These are phyloP conservation scores for Teunomyces gatunensis DNA, from an alignment of 805 yeast genomes.

Conservation along the genomic window DNA sequence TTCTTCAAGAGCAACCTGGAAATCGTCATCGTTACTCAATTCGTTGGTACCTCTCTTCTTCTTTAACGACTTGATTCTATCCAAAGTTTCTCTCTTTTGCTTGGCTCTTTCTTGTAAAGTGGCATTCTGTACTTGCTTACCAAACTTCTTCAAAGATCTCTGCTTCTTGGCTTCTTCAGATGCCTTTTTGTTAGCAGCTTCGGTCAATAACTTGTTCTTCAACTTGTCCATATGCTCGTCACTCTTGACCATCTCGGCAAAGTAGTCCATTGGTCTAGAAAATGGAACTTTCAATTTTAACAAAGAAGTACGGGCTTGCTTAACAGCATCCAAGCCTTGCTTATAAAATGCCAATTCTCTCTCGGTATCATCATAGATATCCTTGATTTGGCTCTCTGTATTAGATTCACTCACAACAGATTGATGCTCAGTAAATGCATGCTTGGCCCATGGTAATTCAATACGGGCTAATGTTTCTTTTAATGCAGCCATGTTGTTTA, in stretches of 20 bases:
- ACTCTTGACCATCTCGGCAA: slow-evolving; percentile 97
- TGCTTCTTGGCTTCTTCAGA: slow-evolving; percentile 92
- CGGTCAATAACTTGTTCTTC: slow-evolving; percentile 74
- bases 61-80: slow-evolving; percentile 86
- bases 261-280: slow-evolving; percentile 90
- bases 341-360: slow-evolving; percentile 94
- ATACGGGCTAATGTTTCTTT: slow-evolving; percentile 66
- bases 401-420: slow-evolving; percentile 58
- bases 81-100: slow-evolving; percentile 87
- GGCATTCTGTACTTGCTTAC: slow-evolving; percentile 94
- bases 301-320: slow-evolving; percentile 63
- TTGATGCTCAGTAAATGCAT: slow-evolving; percentile 83
- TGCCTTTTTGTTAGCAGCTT: slow-evolving; percentile 82
- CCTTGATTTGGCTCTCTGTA: slow-evolving; percentile 68
- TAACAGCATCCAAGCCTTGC: slow-evolving; percentile 85
- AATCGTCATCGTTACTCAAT: slow-evolving; percentile 64
- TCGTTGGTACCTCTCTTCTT: slow-evolving; percentile 81
- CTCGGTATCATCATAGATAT: slow-evolving; percentile 92
- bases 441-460: slow-evolving; percentile 60
- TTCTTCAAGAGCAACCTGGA: slow-evolving; percentile 91
- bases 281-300: slow-evolving; percentile 78
- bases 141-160: slow-evolving; percentile 92
- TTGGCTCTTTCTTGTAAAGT: slow-evolving; percentile 90
- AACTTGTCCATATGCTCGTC: slow-evolving; percentile 98
- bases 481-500: slow-evolving; percentile 84